Base-by-base conservation (phyloP, 176 grass and related monocot genomes). In the Musa schizocarpa region DNA sequence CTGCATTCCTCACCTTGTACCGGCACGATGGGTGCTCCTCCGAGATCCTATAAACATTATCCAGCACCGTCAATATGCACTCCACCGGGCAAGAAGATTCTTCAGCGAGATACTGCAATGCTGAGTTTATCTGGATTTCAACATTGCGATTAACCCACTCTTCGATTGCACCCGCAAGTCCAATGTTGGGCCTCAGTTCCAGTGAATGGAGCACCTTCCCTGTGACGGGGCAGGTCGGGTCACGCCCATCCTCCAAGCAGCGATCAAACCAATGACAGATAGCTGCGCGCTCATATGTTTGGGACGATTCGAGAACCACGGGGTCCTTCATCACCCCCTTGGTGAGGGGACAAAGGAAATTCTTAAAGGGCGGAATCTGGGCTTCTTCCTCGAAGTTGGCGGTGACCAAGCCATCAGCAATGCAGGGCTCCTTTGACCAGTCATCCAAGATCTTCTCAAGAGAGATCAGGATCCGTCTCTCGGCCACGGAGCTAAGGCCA, bases 101-200 rank as follows among this genome's bases (percentile, higher is more conserved):
- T 20, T 63, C 56, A 16, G 55, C 55, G 8, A 75, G 73, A 75
- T 50, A 50, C 54, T 75, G 27, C 54, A 75, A 62, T 50, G 73
- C 73, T 19, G 2, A 75, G 5, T 75, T 75, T 2, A 75, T 75
- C 27, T 75, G 73, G 29, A 75, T 63, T 55, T 75, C 73, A 19
- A 75, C 73, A 63, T 75, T 75, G 55, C 73, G 26, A 62, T 75
- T 75, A 49, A 75, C 56, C 73, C 73, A 75, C 54, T 75, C 73
- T 8, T 75, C 73, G 27, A 75, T 75, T 3, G 73, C 56, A 9
- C 73, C 73, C 1, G 73, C 54, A 19, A 75, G 73, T 19, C 73
- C 73, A 75, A 75, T 75, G 73, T 75, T 75, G 2, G 73, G 55
- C 55, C 29, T 75, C 56, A 75, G 29, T 56, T 75, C 73, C 56